phyloP scores from a whole-genome alignment of 2,329 filamentous ascomycete genomes.

The Sarocladium strictum region DNA sequence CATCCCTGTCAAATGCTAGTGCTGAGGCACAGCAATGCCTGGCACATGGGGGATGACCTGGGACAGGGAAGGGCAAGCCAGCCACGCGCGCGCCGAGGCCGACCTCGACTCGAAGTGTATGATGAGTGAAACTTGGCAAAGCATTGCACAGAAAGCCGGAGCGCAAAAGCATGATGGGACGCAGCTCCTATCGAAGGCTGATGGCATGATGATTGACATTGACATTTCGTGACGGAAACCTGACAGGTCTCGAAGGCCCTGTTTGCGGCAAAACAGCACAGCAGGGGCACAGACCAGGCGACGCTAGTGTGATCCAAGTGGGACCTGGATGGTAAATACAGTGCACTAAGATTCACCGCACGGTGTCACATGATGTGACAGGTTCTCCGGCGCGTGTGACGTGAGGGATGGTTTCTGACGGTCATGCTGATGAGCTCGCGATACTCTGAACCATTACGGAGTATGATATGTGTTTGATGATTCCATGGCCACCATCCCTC shows the following conservation, averaged over 20 bases:
- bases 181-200: background rate
- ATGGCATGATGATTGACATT: background rate
- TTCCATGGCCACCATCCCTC: no score
- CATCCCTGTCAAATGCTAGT: conserved; percentile 1
- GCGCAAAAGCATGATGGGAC: background rate
- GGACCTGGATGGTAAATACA: background rate
- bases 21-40: background rate
- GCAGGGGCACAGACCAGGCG: background rate
- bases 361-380: conserved; percentile 2
- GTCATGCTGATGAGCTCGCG: no score
- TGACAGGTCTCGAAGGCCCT: background rate
- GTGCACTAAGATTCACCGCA: background rate
- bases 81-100: background rate
- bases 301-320: background rate
- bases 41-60: background rate
- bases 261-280: background rate
- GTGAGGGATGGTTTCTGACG: no score
- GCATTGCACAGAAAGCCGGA: no score
- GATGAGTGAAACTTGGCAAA: background rate
- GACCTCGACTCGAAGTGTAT: background rate
- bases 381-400: background rate
- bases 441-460: no score
- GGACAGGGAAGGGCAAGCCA: background rate
- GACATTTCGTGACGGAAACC: background rate
- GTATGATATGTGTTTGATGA: no score